Evolutionary conservation across 352 stramenopile genomes (phyloP), one percentile per base, ranked within the genome.

Genomic region (Pythium dissotocum): DNA sequence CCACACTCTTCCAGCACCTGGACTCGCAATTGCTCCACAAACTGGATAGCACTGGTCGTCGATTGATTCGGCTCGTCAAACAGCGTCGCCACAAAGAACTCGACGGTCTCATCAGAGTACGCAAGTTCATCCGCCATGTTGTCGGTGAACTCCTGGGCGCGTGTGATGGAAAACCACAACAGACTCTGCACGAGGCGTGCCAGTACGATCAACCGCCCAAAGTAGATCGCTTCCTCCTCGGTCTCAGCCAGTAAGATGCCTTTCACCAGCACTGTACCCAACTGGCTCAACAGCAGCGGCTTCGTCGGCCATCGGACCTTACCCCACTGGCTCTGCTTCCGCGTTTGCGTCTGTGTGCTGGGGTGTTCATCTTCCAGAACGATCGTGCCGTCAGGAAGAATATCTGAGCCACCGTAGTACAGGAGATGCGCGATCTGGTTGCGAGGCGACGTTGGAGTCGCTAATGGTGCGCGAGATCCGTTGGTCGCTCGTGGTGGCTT

Each of bases 291-390:
- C 63, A 95, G 54, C 42, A 95, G 51, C 16, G 88, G 88, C 64
- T 94, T 94, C 12, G 79, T 82, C 4, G 86, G 86, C 70, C 82
- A 89, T 35, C 86, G 80, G 18, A 94, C 80, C 69, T 94, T 94
- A 2, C 82, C 82, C 86, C 86, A 94, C 60, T 92, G 82, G 52
- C 86, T 94, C 60, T 94, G 86, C 70, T 94, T 94, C 10, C 83
- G 84, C n/a, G 88, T 95, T 65, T 93, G 85, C 3, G 88, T 95
- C 60, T 95, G 88, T 1, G 88, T 95, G 35, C 72, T 92, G 16
- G 86, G 86, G 36, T 92, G 83, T 48, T 94, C 82, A 32, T 83
- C 87, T 65, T 94, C 83, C 16, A 94, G 71, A 40, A 87, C 69
- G 26, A 94, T 76, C 26, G 82, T 87, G 36, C 86, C 86, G 58